Conservation (phyloP, 768 basidiomycete genomes). For the Leccinum disarticulatum region DNA sequence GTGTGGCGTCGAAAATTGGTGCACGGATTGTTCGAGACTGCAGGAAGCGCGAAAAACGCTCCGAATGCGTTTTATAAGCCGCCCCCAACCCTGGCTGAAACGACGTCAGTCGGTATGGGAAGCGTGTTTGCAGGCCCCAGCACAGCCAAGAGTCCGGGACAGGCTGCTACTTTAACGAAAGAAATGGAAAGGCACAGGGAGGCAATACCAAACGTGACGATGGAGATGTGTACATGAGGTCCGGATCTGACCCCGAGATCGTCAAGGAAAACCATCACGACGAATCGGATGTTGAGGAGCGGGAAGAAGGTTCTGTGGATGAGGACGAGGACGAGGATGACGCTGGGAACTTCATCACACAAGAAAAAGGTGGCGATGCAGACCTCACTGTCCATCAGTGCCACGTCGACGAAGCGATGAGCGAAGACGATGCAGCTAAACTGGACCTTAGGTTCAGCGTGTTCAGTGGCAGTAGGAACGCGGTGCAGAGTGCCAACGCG, state of each 20-base stretch:
- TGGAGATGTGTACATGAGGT: slow-evolving; percentile 25
- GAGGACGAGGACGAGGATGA: slow-evolving; percentile 12
- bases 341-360: slow-evolving; percentile 18
- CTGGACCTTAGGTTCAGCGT: slow-evolving; percentile 22
- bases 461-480: slow-evolving; percentile 13
- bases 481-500: not conserved
- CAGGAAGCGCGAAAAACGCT: slow-evolving; percentile 38
- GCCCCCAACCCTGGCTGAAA: slow-evolving; percentile 26
- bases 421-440: slow-evolving; percentile 4
- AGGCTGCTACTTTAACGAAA: not conserved
- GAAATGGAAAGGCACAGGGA: slow-evolving; percentile 10
- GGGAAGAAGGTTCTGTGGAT: slow-evolving; percentile 1
- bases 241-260: slow-evolving; percentile 19
- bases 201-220: not conserved
- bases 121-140: no score
- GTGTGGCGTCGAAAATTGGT: slow-evolving; percentile 4
- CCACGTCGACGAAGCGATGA: slow-evolving; percentile 11
- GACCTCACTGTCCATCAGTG: slow-evolving; percentile 19
- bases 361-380: slow-evolving; percentile 14
- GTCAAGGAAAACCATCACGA: slow-evolving; percentile 5
- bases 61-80: slow-evolving; percentile 61
- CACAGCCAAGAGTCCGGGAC: no score
- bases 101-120: no score
- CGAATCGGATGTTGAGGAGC: slow-evolving; percentile 3
- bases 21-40: slow-evolving; percentile 7